Conservation (phyloP, 1,139 yeast genomes). For the Debaryomyces robertsiae region DNA sequence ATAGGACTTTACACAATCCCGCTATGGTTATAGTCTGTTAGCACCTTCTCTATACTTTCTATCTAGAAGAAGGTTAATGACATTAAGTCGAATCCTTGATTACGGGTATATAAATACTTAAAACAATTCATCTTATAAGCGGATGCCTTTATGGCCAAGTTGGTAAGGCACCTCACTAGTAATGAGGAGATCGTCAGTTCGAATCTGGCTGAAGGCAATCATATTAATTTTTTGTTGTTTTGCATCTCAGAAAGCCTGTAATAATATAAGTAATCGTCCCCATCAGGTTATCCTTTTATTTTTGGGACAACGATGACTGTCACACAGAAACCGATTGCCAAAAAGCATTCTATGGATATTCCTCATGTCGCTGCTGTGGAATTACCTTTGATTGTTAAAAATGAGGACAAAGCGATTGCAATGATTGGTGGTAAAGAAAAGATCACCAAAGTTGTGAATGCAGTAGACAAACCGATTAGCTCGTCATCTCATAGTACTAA, state of each 20-base stretch:
- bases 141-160: constrained; percentile 73
- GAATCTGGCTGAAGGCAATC: constrained; percentile 83
- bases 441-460: constrained; percentile 41
- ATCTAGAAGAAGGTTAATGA: too few relatives aligned
- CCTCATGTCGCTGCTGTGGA: constrained; percentile 82
- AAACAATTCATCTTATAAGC: too few relatives aligned
- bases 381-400: constrained; percentile 71
- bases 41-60: too few relatives aligned
- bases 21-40: too few relatives aligned
- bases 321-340: constrained; percentile 32
- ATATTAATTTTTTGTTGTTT: constrained; percentile 31
- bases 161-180: constrained; percentile 93
- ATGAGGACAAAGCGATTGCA: constrained; percentile 61
- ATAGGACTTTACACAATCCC: too few relatives aligned
- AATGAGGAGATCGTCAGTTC: constrained; percentile 91
- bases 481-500: constrained; percentile 14
- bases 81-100: too few relatives aligned
- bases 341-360: constrained; percentile 61
- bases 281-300: background rate
- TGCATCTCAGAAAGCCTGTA: too few relatives aligned
- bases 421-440: constrained; percentile 76
- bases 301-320: background rate
- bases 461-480: constrained; percentile 20
- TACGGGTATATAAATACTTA: too few relatives aligned
- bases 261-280: background rate